phyloP scores from a whole-genome alignment of 2,329 filamentous ascomycete genomes.

The Chaetomium globosum region DNA sequence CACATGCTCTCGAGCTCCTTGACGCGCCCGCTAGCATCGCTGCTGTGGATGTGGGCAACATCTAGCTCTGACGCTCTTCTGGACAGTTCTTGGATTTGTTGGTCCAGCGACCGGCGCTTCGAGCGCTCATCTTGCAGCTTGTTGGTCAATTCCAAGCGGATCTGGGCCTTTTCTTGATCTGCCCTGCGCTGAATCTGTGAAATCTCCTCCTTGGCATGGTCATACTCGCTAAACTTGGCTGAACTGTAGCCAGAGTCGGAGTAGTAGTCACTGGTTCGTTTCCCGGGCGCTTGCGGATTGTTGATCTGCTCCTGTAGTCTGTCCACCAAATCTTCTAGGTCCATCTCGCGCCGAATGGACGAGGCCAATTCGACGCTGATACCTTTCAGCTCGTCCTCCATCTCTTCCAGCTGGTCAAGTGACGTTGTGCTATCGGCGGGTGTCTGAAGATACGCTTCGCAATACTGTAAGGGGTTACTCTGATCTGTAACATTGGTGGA shows the following conservation, averaged over 20 bases:
- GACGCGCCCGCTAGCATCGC: constrained; percentile 63
- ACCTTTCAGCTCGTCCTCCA: constrained; percentile 91
- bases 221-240: constrained; percentile 71
- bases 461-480: constrained; percentile 52
- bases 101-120: constrained; percentile 74
- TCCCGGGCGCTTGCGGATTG: constrained; percentile 60
- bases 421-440: constrained; percentile 48
- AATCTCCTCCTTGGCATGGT: constrained; percentile 69
- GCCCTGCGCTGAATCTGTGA: constrained; percentile 79
- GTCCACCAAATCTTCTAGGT: constrained; percentile 92
- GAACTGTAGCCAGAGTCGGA: constrained; percentile 93
- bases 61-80: constrained; percentile 71
- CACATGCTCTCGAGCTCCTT: constrained; percentile 78
- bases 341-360: constrained; percentile 94
- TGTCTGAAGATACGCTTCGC: constrained; percentile 56
- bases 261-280: constrained; percentile 94
- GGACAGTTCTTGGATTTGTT: constrained; percentile 80
- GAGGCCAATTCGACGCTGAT: constrained; percentile 90
- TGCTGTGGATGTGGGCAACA: constrained; percentile 56
- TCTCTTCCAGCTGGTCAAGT: constrained; percentile 70
- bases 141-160: constrained; percentile 80
- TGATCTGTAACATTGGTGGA: constrained; percentile 46
- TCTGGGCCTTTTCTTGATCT: constrained; percentile 87
- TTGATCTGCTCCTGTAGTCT: constrained; percentile 76
- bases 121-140: constrained; percentile 86